Conservation (phyloP, 768 basidiomycete genomes). For the Rossbeevera mucosa region DNA sequence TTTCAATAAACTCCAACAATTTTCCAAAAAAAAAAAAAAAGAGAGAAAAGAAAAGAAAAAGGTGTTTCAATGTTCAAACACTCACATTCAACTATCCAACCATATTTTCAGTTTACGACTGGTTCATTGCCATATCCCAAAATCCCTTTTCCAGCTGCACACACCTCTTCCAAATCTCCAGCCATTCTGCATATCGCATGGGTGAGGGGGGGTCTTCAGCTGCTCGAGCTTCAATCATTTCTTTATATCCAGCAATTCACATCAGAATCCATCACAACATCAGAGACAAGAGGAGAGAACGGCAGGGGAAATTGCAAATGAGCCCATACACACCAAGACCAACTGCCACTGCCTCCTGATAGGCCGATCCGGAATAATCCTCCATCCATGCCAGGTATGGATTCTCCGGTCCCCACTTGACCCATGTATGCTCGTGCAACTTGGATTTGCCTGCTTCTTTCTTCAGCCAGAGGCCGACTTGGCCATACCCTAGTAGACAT, state of each 20-base stretch:
- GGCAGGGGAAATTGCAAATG: neutral
- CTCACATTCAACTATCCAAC: neutral
- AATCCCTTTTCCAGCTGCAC: conserved; percentile 77
- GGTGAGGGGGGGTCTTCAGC: conserved; percentile 59
- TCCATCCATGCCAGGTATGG: conserved; percentile 74
- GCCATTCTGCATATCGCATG: conserved; percentile 58
- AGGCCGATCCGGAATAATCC: conserved; percentile 70
- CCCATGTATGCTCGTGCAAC: conserved; percentile 33
- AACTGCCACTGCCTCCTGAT: conserved; percentile 64
- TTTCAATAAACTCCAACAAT: too few species aligned
- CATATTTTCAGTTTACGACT: conserved; percentile 5
- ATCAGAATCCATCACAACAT: neutral
- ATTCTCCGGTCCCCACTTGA: conserved; percentile 55
- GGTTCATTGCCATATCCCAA: conserved; percentile 69
- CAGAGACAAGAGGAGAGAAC: neutral
- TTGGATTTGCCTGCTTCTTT: conserved; percentile 42
- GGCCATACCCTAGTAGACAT: conserved; percentile 88
- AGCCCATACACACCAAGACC: conserved; percentile 59
- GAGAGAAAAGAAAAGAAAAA: neutral
- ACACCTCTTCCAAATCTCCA: conserved; percentile 68
- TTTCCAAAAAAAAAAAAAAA: neutral
- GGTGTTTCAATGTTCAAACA: neutral
- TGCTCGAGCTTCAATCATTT: conserved; percentile 66
- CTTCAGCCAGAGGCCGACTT: conserved; percentile 83
- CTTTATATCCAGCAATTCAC: conserved; percentile 34